Evolutionary conservation across 2,329 filamentous ascomycete species (phyloP).

Genomic region (Blastomyces silverae): DNA sequence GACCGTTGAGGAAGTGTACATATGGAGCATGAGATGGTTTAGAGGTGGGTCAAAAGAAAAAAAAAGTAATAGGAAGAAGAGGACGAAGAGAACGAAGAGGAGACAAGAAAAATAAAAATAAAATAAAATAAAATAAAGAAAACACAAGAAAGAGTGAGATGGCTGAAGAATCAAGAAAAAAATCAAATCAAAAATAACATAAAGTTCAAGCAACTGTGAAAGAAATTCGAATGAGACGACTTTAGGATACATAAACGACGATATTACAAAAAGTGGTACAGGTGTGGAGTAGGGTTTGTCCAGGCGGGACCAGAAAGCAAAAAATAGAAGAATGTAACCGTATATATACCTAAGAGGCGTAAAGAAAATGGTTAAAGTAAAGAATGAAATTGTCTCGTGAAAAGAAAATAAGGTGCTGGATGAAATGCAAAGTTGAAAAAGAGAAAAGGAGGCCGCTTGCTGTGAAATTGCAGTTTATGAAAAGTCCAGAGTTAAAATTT

Average conservation of each 20-base stretch:
- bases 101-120: neutral
- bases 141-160: neutral
- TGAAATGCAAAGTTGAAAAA: conserved; percentile 1
- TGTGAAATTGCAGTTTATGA: conserved; percentile 6
- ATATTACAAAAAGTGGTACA: conserved; percentile 12
- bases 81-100: neutral
- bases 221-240: neutral
- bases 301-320: neutral
- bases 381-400: conserved; percentile 6
- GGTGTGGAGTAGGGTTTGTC: neutral
- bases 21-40: neutral
- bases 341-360: conserved; percentile 3
- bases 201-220: neutral
- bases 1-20: neutral
- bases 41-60: neutral
- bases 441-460: conserved; percentile 6
- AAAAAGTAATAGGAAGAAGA: neutral
- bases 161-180: neutral
- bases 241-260: neutral
- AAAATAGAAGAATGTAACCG: neutral
- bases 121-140: too few species aligned
- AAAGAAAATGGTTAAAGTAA: neutral
- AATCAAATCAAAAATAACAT: neutral
- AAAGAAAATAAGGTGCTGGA: neutral
- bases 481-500: neutral